phyloP scores from a whole-genome alignment of 2,329 filamentous ascomycete genomes.

The Exophiala aquamarina region DNA sequence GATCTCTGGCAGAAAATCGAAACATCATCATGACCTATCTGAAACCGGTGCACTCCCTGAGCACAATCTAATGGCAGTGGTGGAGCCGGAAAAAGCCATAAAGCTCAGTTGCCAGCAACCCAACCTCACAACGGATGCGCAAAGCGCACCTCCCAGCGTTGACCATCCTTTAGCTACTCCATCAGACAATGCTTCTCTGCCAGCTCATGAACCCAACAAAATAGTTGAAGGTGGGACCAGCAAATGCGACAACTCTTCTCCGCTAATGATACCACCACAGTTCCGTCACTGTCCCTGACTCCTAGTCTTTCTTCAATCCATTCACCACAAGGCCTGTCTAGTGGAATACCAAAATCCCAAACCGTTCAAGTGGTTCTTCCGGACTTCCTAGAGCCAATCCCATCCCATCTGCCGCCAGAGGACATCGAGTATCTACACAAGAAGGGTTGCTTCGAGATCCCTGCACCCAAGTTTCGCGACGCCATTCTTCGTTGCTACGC shows the following conservation, averaged over 20 bases:
- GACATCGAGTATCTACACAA: conserved; percentile 78
- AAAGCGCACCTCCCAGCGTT: no score
- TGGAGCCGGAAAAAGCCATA: no score
- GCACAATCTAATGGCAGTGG: no score
- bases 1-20: not conserved
- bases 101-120: no score
- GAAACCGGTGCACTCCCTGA: no score
- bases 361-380: not conserved
- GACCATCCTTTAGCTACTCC: no score
- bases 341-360: not conserved
- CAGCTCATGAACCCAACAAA: not conserved
- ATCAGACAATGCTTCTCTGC: not conserved
- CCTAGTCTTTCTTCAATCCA: not conserved
- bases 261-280: not conserved
- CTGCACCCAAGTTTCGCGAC: conserved; percentile 67
- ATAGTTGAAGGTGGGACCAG: not conserved
- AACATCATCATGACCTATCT: no score
- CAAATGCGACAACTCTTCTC: not conserved
- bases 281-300: not conserved
- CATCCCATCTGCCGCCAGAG: conserved; percentile 71
- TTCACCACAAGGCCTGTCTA: not conserved
- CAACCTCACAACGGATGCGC: no score
- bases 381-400: conserved; percentile 73
- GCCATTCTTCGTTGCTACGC: conserved; percentile 80
- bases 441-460: conserved; percentile 80